These are phyloP conservation scores for Tetrapisispora iriomotensis DNA, from an alignment of 805 yeast genomes.

Conservation along the genomic window DNA sequence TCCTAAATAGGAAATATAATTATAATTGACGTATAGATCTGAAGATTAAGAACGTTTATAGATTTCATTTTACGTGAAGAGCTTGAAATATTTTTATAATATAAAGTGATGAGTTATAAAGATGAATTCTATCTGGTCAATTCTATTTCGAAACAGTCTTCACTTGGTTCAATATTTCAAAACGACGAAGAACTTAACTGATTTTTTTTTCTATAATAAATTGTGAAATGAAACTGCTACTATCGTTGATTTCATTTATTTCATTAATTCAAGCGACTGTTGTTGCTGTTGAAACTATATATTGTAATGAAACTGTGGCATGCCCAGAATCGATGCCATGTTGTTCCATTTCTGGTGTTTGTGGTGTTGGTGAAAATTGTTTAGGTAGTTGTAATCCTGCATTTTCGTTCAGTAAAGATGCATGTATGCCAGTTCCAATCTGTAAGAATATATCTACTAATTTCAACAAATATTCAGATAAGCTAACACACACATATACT, in stretches of 20 bases:
- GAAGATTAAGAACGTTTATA: no score
- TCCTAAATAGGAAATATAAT: slow-evolving; percentile 1
- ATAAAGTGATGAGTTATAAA: no score
- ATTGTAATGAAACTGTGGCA: slow-evolving; percentile 42
- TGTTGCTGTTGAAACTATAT: slow-evolving; percentile 8
- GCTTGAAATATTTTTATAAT: background rate
- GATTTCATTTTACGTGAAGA: no score
- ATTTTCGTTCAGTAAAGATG: slow-evolving; percentile 44
- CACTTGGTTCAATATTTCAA: no score
- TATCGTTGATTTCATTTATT: background rate
- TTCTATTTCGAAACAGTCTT: no score
- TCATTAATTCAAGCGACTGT: background rate
- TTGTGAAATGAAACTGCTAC: background rate
- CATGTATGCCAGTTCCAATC: slow-evolving; percentile 83
- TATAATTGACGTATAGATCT: no score
- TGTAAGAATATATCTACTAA: slow-evolving; percentile 42
- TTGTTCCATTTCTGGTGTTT: slow-evolving; percentile 70
- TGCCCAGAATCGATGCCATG: slow-evolving; percentile 84
- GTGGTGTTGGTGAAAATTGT: slow-evolving; percentile 69
- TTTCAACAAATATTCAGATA: slow-evolving; percentile 32
- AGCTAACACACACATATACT: slow-evolving; percentile 28
- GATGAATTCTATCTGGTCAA: no score
- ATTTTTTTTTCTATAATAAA: background rate
- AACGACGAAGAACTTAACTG: no score
- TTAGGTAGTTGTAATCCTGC: slow-evolving; percentile 82